These are phyloP conservation scores for Eleusine indica DNA, from an alignment of 176 grass and related monocot genomes.

Conservation along the genomic window DNA sequence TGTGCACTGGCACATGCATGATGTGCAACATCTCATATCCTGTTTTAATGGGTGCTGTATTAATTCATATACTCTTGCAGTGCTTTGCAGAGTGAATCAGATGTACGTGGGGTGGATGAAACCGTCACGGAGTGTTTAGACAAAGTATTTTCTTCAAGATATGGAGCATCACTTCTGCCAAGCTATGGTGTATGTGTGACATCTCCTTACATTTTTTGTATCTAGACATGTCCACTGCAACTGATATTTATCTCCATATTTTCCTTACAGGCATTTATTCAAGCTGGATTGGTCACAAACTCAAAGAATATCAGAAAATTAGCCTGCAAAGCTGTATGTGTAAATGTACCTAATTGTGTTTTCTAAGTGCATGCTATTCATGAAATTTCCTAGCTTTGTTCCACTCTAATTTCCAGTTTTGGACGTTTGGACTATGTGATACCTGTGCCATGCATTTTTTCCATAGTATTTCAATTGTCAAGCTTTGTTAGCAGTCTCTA, in stretches of 20 bases:
- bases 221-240: not conserved
- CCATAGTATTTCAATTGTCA: not conserved
- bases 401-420: not conserved
- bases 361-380: constrained; percentile 11
- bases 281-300: constrained; percentile 72
- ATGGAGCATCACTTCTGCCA: constrained; percentile 72
- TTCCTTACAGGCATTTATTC: constrained; percentile 71
- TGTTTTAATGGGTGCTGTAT: constrained; percentile 15
- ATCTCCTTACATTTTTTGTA: not conserved
- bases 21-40: not conserved
- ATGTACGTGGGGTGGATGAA: constrained; percentile 56
- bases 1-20: not conserved
- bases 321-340: constrained; percentile 88
- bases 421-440: not conserved
- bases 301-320: constrained; percentile 71
- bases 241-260: not conserved
- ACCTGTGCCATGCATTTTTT: constrained; percentile 1
- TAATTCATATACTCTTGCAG: constrained; percentile 38
- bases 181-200: constrained; percentile 56
- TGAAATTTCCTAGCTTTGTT: constrained; percentile 15
- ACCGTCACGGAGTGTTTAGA: constrained; percentile 74
- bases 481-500: not conserved
- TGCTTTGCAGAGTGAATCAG: constrained; percentile 63
- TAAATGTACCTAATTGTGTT: constrained; percentile 49
- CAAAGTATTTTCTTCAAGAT: constrained; percentile 85